phyloP scores from a whole-genome alignment of 768 basidiomycete species.

The Trametes cingulata region DNA sequence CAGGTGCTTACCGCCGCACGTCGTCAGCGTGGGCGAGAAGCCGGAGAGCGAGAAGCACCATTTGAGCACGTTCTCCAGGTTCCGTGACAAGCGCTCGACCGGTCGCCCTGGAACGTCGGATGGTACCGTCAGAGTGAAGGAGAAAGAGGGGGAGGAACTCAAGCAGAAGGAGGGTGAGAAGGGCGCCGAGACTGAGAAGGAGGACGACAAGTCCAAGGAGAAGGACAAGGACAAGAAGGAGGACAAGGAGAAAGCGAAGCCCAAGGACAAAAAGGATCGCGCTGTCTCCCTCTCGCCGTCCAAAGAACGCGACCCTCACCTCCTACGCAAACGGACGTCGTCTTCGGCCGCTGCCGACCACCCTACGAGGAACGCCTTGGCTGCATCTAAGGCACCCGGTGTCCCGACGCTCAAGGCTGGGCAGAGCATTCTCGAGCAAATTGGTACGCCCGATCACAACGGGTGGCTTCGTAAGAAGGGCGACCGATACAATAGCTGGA shows the following conservation, averaged over 20 bases:
- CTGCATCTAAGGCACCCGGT: not conserved
- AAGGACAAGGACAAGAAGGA: conserved; percentile 20
- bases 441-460: conserved; percentile 84
- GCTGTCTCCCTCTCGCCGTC: conserved; percentile 22
- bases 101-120: conserved; percentile 45
- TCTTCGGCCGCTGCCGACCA: conserved; percentile 23
- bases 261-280: conserved; percentile 27
- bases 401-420: conserved; percentile 42
- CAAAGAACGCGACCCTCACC: conserved; percentile 37
- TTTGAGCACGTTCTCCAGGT: conserved; percentile 27
- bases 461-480: conserved; percentile 98
- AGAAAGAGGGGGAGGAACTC: conserved; percentile 11
- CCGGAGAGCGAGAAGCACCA: conserved; percentile 45
- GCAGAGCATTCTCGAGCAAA: conserved; percentile 81
- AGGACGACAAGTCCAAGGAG: conserved; percentile 13
- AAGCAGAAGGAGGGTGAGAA: conserved; percentile 27
- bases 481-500: conserved; percentile 93
- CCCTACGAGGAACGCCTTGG: conserved; percentile 9
- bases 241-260: conserved; percentile 29
- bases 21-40: conserved; percentile 35
- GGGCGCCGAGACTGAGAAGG: conserved; percentile 20
- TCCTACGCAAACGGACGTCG: conserved; percentile 59
- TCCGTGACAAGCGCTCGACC: conserved; percentile 43
- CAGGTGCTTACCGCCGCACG: conserved; percentile 3
- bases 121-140: conserved; percentile 24